Conservation (phyloP, 2,329 filamentous ascomycete genomes). For the Pseudogymnoascus sp. region DNA sequence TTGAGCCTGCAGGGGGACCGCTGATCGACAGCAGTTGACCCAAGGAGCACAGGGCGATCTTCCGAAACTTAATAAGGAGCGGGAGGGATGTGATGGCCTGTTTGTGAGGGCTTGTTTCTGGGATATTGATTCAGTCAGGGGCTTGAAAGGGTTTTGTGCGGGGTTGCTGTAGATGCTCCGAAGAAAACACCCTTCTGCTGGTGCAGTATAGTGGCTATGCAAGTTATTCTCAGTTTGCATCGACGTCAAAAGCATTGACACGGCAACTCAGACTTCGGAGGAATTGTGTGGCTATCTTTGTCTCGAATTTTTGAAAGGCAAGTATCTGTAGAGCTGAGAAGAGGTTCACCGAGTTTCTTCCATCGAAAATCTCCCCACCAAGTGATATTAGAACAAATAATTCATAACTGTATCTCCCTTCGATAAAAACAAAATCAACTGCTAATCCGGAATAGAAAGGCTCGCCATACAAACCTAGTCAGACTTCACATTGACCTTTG, state of each 20-base stretch:
- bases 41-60: neutral
- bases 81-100: neutral
- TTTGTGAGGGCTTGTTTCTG: neutral
- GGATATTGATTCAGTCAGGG: neutral
- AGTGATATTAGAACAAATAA: neutral
- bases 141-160: too few relatives aligned
- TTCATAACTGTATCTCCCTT: neutral
- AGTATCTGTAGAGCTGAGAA: neutral
- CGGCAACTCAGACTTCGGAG: neutral
- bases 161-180: neutral
- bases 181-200: neutral
- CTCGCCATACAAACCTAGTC: neutral
- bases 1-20: neutral
- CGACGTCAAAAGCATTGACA: neutral
- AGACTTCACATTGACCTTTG: constrained; percentile 11
- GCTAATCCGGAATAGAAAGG: neutral
- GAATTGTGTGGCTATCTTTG: neutral
- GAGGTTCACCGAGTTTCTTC: neutral
- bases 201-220: neutral
- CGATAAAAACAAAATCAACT: neutral
- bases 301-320: neutral
- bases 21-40: neutral
- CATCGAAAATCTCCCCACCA: neutral
- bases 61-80: neutral
- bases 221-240: neutral